Evolutionary conservation across 495 filamentous ascomycete genomes (phyloP).

Genomic region (Penicillium paradoxum): DNA sequence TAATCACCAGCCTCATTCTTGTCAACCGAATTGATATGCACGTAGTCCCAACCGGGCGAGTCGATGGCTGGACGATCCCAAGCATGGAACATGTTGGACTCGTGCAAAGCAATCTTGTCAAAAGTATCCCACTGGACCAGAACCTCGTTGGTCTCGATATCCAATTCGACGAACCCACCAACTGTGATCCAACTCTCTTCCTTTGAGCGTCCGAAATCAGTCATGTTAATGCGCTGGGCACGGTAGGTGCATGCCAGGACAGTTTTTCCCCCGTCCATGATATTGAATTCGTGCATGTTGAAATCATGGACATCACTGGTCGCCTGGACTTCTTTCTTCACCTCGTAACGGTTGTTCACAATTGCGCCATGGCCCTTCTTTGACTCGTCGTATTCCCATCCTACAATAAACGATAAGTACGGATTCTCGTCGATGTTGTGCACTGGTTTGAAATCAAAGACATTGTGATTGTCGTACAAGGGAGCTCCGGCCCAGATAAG

Average conservation of each 20-base stretch:
- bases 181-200: conserved; percentile 36
- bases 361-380: conserved; percentile 33
- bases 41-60: conserved; percentile 37
- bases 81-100: conserved; percentile 44
- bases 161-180: conserved; percentile 44
- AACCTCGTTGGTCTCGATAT: conserved; percentile 42
- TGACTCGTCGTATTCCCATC: conserved; percentile 31
- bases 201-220: conserved; percentile 39
- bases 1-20: conserved; percentile 50
- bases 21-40: conserved; percentile 41
- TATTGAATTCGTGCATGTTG: conserved; percentile 50
- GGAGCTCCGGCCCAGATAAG: conserved; percentile 40
- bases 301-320: conserved; percentile 37
- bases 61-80: conserved; percentile 11
- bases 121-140: conserved; percentile 45
- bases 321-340: conserved; percentile 34
- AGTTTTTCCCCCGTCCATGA: conserved; percentile 36
- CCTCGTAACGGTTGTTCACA: conserved; percentile 31
- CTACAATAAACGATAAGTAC: conserved; percentile 45
- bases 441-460: conserved; percentile 39
- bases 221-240: conserved; percentile 35
- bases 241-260: conserved; percentile 49
- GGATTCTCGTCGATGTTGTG: conserved; percentile 33
- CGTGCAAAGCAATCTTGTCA: conserved; percentile 38
- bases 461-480: conserved; percentile 33